Evolutionary conservation across 2,329 filamentous ascomycete species (phyloP), one percentile per base, ranked within the genome.

Genomic region (Botryotinia convoluta): DNA sequence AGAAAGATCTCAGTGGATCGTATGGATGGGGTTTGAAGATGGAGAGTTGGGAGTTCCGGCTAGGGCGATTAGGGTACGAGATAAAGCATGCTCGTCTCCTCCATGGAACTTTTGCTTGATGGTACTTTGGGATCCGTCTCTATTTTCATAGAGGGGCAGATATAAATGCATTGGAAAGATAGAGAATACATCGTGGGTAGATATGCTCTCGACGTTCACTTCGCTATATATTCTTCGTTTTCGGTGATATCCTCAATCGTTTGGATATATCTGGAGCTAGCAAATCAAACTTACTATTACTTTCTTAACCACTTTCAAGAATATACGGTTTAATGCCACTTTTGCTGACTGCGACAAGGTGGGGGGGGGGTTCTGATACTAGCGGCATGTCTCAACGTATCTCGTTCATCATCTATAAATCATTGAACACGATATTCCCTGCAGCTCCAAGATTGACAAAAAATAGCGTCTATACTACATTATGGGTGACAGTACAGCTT

Each of bases 371-470:
- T 60, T 32, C 18, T 4, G 57, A 35, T 60, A 6, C 32, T 35
- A 29, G 32, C 32, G 9, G 8, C 3, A 32, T 20, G 18, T 32
- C 16, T 12, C 8, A 4, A 35, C 0, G 3, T 35, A 20, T 59
- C 29, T 32, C 7, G 44, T 35, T 10, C 8, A 35, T 22, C 18
- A 4, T 18, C 1, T 12, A 12, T 57, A 4, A 22, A 59, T 59
- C 4, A 16, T 10, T 22, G 18, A 59, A 22, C 18, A 10, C 2
- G 57, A 32, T 22, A 3, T 22, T 59, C 29, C 1, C 18, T 35
- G 8, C 12, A 5, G 20, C 18, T 14, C 29, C 20, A 35, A 12
- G 18, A 35, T 3, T 3, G 8, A 9, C 1, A 5, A 3, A 1
- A 12, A 26, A 1, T 51, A 3, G 45, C 1, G 45, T 12, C 7